These are phyloP conservation scores for Neonectria sp. DNA, from an alignment of 2,329 filamentous ascomycete genomes.

Conservation along the genomic window DNA sequence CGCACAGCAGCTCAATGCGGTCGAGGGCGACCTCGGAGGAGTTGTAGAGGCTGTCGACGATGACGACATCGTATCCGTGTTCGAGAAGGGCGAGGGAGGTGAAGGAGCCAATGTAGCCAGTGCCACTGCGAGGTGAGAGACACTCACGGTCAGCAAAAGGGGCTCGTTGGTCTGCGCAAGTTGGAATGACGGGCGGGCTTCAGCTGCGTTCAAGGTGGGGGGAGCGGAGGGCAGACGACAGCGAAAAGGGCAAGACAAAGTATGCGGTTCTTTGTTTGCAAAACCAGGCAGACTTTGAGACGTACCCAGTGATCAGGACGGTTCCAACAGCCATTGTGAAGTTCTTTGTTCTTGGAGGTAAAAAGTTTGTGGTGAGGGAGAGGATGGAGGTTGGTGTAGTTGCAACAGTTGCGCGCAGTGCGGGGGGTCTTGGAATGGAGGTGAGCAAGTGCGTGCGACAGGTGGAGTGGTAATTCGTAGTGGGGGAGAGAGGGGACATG, in stretches of 20 bases:
- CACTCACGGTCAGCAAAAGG: conserved; percentile 40
- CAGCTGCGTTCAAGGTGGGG: background rate
- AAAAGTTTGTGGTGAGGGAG: conserved; percentile 40
- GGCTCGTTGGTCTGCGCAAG: conserved; percentile 7
- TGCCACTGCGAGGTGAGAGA: conserved; percentile 75
- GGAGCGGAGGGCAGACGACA: conserved; percentile 1
- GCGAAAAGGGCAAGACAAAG: conserved; percentile 12
- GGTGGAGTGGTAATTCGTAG: conserved; percentile 21
- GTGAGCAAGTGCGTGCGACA: conserved; percentile 6
- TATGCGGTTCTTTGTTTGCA: conserved; percentile 4
- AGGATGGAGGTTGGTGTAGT: conserved; percentile 22
- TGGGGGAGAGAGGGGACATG: background rate
- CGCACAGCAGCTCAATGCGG: conserved; percentile 93
- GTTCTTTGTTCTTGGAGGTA: conserved; percentile 42
- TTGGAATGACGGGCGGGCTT: background rate
- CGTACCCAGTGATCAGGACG: conserved; percentile 91
- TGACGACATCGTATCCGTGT: conserved; percentile 95
- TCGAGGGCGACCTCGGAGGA: conserved; percentile 92
- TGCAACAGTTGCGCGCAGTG: conserved; percentile 14
- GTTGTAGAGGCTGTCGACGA: conserved; percentile 98
- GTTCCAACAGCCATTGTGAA: conserved; percentile 83
- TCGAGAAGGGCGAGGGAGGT: conserved; percentile 92
- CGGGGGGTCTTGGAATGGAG: conserved; percentile 2
- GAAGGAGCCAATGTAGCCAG: conserved; percentile 99
- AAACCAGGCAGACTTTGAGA: conserved; percentile 28